phyloP scores from a whole-genome alignment of 1,284 basidiomycete species.

The Tilletia horrida region DNA sequence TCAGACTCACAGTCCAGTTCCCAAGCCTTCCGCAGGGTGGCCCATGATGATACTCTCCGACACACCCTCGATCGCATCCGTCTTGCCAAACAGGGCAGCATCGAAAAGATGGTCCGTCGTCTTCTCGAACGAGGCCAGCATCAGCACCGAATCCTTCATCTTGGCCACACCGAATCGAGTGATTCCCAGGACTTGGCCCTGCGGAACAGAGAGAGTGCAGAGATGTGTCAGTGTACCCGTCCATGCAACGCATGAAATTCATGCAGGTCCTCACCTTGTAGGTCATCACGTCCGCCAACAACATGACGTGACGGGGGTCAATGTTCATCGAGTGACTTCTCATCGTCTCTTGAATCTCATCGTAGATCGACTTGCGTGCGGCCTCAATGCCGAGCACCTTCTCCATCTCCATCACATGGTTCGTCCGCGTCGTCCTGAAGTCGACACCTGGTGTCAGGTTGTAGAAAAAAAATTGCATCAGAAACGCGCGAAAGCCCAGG shows the following conservation, averaged over 20 bases:
- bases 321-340: constrained; percentile 95
- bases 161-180: constrained; percentile 99
- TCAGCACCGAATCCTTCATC: constrained; percentile 99
- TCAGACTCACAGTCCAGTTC: constrained; percentile 69
- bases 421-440: constrained; percentile 70
- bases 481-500: constrained; percentile 12
- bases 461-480: background rate
- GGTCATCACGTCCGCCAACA: constrained; percentile 96
- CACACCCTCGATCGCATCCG: constrained; percentile 89
- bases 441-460: constrained; percentile 68
- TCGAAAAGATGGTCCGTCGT: constrained; percentile 99
- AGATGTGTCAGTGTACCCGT: background rate
- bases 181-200: constrained; percentile 97
- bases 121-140: constrained; percentile 99
- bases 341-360: constrained; percentile 96
- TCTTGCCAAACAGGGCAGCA: constrained; percentile 92
- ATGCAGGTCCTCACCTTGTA: constrained; percentile 69
- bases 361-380: constrained; percentile 87
- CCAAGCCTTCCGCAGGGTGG: constrained; percentile 90
- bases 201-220: background rate
- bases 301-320: constrained; percentile 97
- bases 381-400: constrained; percentile 96
- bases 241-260: background rate
- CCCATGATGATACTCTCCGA: constrained; percentile 99
- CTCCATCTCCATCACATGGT: constrained; percentile 94